Conservation (phyloP, 1,284 basidiomycete species). For the Ceratobasidium sp. region DNA sequence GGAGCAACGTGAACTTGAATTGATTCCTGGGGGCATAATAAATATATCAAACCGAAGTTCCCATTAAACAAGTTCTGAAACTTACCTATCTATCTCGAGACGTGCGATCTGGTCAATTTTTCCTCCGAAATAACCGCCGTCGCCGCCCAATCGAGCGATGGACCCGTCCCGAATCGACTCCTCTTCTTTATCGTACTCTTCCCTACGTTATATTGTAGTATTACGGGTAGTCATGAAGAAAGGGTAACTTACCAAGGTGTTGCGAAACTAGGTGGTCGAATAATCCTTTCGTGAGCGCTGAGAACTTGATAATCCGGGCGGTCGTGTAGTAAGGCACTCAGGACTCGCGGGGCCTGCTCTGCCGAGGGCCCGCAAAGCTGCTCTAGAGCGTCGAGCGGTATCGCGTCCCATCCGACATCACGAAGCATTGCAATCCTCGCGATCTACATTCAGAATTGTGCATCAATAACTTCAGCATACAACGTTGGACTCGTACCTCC, state of each 20-base stretch:
- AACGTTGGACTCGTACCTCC: not conserved
- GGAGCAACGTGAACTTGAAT: slow-evolving; percentile 35
- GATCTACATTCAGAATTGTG: not conserved
- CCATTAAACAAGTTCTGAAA: not conserved
- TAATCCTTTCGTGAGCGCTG: not conserved
- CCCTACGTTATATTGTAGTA: slow-evolving; percentile 6
- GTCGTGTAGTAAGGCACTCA: slow-evolving; percentile 5
- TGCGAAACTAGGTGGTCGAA: not conserved
- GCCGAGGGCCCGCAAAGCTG: slow-evolving; percentile 27
- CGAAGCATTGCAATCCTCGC: slow-evolving; percentile 30
- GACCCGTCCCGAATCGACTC: slow-evolving; percentile 27
- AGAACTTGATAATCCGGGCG: not conserved
- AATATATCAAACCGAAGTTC: not conserved
- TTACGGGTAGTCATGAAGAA: not conserved
- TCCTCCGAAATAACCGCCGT: slow-evolving; percentile 30
- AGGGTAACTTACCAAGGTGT: slow-evolving; percentile 19
- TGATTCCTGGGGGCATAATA: not conserved
- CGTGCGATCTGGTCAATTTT: slow-evolving; percentile 37
- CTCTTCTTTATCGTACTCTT: slow-evolving; percentile 37
- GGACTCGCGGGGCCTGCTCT: slow-evolving; percentile 28
- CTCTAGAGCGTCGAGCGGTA: slow-evolving; percentile 1
- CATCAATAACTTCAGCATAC: not conserved
- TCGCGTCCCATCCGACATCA: slow-evolving; percentile 40
- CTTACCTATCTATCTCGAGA: slow-evolving; percentile 12
- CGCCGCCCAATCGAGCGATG: slow-evolving; percentile 2